Conservation (phyloP, 2,329 filamentous ascomycete species). For the Aureobasidium sp. region DNA sequence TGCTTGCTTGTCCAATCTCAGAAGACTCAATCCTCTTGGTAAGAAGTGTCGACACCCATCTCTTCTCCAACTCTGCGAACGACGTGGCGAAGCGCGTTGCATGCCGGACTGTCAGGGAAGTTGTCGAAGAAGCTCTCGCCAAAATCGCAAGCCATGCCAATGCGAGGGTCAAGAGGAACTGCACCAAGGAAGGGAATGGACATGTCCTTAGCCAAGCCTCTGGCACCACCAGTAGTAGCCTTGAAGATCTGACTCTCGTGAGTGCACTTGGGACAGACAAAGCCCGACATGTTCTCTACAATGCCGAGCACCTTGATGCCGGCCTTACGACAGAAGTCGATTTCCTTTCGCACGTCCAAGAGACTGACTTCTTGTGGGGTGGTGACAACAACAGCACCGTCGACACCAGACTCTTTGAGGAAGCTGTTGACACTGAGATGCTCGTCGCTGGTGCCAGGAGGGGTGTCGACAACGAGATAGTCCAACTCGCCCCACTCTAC, state of each 20-base stretch:
- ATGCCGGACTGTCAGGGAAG: slow-evolving; percentile 89
- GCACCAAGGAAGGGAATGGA: slow-evolving; percentile 79
- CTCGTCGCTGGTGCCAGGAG: slow-evolving; percentile 90
- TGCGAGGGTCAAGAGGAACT: slow-evolving; percentile 85
- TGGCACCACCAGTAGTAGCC: slow-evolving; percentile 82
- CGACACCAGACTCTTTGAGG: slow-evolving; percentile 82
- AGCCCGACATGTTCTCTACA: slow-evolving; percentile 97
- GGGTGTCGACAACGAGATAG: slow-evolving; percentile 88
- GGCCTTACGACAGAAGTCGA: slow-evolving; percentile 94
- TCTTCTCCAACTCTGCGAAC: slow-evolving; percentile 55
- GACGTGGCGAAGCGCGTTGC: slow-evolving; percentile 69
- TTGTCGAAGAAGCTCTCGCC: slow-evolving; percentile 95
- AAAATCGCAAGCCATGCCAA: slow-evolving; percentile 94
- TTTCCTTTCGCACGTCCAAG: slow-evolving; percentile 91
- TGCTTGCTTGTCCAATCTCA: not conserved
- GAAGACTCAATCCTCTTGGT: not conserved
- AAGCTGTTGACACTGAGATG: slow-evolving; percentile 91
- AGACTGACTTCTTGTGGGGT: slow-evolving; percentile 92
- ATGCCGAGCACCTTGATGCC: slow-evolving; percentile 80
- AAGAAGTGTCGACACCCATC: slow-evolving; percentile 20
- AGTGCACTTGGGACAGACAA: slow-evolving; percentile 88
- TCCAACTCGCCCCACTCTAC: slow-evolving; percentile 97
- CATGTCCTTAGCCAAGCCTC: slow-evolving; percentile 73
- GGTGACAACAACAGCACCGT: slow-evolving; percentile 86
- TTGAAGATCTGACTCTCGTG: slow-evolving; percentile 77